Evolutionary conservation across 805 yeast species (phyloP), one percentile per base, ranked within the genome.

Genomic region (Starmera dryadoides): DNA sequence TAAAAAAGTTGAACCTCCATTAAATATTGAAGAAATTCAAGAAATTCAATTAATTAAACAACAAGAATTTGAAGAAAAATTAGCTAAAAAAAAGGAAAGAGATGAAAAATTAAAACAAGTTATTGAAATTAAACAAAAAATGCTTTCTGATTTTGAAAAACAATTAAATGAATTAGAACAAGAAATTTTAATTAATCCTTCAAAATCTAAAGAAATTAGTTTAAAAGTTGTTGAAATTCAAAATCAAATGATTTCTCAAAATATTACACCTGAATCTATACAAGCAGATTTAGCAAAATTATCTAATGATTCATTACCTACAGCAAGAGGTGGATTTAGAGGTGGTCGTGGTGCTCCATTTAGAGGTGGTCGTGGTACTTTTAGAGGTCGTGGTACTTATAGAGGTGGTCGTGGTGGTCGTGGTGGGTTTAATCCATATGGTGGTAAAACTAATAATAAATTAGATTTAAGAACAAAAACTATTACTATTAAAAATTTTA

Each of bases 41-140:
- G 49, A 52, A 22, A 46, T 56, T 42, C 75, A 69, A 46, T 58
- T 47, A 6, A 63, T 56, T 39, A 63, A 59, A 45, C 77, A 71
- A 47, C 54, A 50, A 42, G 64, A 56, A 45, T 65, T 63, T 46
- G 70, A 67, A 42, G 67, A 55, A 41, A 62, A 62, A 42, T 58
- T 56, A 44, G 52, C 46, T 15, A 56, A 59, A 46, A 59, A 60
- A 46, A 49, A 56, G 32, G 63, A 50, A 33, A 52, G 55, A 35
- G 62, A 61, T 17, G 58, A 50, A 7, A 52, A 56, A 37, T 45
- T 68, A 33, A 52, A 55, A 44, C 49, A 59, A 37, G 35, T 63
- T 21, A 55, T 64, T 33, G 57, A 44, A 17, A 44, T 59, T 39
- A 69, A 64, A 38, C 63, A 60, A 35, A 56, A 46, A 16, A 47